Conservation (phyloP, 768 basidiomycete species). For the Phlebiopsis flavidoalba region DNA sequence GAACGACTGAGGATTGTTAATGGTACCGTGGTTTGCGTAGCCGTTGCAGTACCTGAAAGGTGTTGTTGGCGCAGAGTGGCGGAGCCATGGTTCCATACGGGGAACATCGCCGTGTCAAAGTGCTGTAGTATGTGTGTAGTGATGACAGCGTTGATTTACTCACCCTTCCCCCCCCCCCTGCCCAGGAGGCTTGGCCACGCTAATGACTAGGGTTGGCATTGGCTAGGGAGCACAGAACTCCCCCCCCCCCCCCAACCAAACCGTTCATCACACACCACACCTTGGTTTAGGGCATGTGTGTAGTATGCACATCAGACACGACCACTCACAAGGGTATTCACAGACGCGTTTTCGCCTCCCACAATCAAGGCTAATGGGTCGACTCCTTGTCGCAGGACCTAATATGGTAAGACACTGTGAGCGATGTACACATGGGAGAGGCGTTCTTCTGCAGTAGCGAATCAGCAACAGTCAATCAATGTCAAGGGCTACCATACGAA, state of each 20-base stretch:
- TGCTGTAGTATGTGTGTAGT: constrained; percentile 26
- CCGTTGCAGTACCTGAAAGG: constrained; percentile 26
- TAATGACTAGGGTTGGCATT: constrained; percentile 65
- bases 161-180: too few species aligned
- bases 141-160: too few species aligned
- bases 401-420: constrained; percentile 78
- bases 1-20: constrained; percentile 69
- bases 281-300: too few species aligned
- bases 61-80: constrained; percentile 22
- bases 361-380: constrained; percentile 72
- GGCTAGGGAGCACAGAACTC: constrained; percentile 37
- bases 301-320: too few species aligned
- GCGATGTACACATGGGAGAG: constrained; percentile 68
- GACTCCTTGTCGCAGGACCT: constrained; percentile 60
- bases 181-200: constrained; percentile 57
- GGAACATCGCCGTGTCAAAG: constrained; percentile 12
- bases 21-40: constrained; percentile 41
- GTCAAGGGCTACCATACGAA: constrained; percentile 34
- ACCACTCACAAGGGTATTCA: constrained; percentile 61
- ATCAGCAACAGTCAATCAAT: neutral
- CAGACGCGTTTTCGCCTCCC: constrained; percentile 75
- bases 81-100: constrained; percentile 20
- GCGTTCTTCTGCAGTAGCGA: constrained; percentile 40
- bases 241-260: too few species aligned
- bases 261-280: too few species aligned